Base-by-base conservation (phyloP, 2,329 filamentous ascomycete genomes). In the Cladosporium halotolerans region DNA sequence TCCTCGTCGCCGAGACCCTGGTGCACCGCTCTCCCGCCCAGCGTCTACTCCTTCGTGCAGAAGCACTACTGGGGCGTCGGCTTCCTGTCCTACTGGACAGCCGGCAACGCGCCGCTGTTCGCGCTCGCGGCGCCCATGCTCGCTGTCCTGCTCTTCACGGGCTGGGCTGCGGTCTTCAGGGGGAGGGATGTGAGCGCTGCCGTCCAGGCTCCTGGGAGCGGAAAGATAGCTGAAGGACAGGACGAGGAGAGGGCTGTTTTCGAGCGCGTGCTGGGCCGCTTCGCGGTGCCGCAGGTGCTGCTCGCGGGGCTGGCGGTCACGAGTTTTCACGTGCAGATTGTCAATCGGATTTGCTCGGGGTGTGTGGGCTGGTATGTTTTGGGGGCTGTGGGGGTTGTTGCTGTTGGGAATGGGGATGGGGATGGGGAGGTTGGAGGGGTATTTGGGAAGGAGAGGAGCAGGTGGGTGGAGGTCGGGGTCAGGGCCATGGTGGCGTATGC, bases 21-120 rank as follows among this genome's bases (percentile, higher is more conserved):
- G 93, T 99, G 93, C n/a, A n/a, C n/a, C n/a, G n/a, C n/a, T n/a
- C 68, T 72, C n/a, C 58, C 91, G 10, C 93, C 93, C 3, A 95
- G 89, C 67, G 91, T 99, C 56, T 97, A 95, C 71, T 79, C 83
- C 0, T 97, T 87, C 76, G 92, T 97, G 2, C 93, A 99, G 67
- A 77, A 78, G 43, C 77, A 88, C 63, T 97, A 99, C 70, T 99
- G 93, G 93, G 84, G 92, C 63, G 83, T 87, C 49, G 93, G 93
- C 0, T 86, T 95, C 60, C 79, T 97, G 48, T 80, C 80, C 55
- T 99, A 99, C 73, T 99, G 93, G 93, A 95, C 84, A 0, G 58
- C 85, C 0, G 82, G 85, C 5, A 96, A 99, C 65, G 66, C 93
- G 9, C 93, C 93, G 0, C 78, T 99, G 1, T 99, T 99, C 70